Evolutionary conservation across 257 asterid genomes (phyloP), one percentile per base, ranked within the genome.

Genomic region (Fraxinus excelsior): DNA sequence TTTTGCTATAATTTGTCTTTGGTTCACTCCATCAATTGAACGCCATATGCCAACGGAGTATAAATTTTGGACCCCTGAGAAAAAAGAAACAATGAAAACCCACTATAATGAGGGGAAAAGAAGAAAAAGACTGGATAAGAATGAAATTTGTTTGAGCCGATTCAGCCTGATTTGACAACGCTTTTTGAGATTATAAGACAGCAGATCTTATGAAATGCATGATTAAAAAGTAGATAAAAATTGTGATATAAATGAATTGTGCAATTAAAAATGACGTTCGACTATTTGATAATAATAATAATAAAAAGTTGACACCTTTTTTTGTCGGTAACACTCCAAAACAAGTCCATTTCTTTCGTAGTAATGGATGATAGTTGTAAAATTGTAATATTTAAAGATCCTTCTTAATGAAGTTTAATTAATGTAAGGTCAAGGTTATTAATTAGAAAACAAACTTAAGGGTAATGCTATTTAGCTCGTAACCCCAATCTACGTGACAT

Each of bases 21-120:
- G 32, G 5, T 0, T 1, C 14, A 29, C 8, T 21, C 71, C 12
- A 70, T 71, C 66, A 12, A 42, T 71, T 44, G 58, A 80, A 73
- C 12, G 73, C 25, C 62, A 53, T 74, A 23, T 76, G 42, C 76
- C 11, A 65, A 28, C 11, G 51, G 2, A 3, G 16, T 13, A 51
- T 53, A 53, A 46, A 49, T 26, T 3, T 25, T 71, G 84, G 84
- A 73, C 82, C 77, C 72, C 71, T 26, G 62, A 16, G 34, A 2
- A 44, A 51, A 51, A 16, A 2, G 32, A 51, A 51, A 16, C 25
- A 19, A 18, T 4, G n/a, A 13, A 19, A 18, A 18, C 62, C 25
- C 25, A 51, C 62, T 51, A 51, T 21, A 18, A 51, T 29, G 23
- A 8, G 62, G 13, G 13, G 18, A 4, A 19, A 1, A 18, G 3